Percentiles rank a stretch among this genome's conserved stretches.
These are phyloP conservation scores for Geranium incanum DNA, from an alignment of 441 rosid species.

Conservation along the genomic window DNA sequence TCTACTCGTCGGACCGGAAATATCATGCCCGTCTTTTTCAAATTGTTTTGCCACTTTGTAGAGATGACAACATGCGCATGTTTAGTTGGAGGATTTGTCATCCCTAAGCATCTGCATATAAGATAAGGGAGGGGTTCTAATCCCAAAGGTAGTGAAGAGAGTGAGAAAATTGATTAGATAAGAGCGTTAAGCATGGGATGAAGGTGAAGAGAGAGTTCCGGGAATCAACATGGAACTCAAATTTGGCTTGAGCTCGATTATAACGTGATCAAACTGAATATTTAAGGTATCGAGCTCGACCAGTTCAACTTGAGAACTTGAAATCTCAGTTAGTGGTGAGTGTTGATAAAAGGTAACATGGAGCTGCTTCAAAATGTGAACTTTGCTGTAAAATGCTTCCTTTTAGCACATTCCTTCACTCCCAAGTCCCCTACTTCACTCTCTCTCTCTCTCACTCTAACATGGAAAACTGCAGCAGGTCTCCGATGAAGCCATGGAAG, in stretches of 20 bases:
- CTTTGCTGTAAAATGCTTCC: constrained; percentile 27
- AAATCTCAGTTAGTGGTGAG: neutral
- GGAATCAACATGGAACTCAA: constrained; percentile 28
- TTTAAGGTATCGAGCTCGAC: too few species aligned
- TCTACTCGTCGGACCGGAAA: too few species aligned
- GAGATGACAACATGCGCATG: too few species aligned
- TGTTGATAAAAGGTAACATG: constrained; percentile 53
- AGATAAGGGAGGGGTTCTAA: too few species aligned
- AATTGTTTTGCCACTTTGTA: too few species aligned
- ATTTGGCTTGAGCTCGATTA: too few species aligned
- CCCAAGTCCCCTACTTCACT: constrained; percentile 19
- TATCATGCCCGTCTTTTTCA: too few species aligned
- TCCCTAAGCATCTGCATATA: too few species aligned
- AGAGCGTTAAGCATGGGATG: constrained; percentile 29
- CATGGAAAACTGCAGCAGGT: constrained; percentile 44
- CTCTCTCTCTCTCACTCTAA: constrained; percentile 12
- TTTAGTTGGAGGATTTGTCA: too few species aligned
- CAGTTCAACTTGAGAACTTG: neutral
- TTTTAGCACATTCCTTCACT: constrained; percentile 12
- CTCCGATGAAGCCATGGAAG: constrained; percentile 81
- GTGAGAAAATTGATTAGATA: too few species aligned
- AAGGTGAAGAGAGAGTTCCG: constrained; percentile 36
- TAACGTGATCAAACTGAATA: too few species aligned
- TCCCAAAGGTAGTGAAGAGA: too few species aligned
- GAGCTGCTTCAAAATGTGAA: constrained; percentile 22